Conservation (phyloP, 129 eudicot species). For the Erigeron canadensis region DNA sequence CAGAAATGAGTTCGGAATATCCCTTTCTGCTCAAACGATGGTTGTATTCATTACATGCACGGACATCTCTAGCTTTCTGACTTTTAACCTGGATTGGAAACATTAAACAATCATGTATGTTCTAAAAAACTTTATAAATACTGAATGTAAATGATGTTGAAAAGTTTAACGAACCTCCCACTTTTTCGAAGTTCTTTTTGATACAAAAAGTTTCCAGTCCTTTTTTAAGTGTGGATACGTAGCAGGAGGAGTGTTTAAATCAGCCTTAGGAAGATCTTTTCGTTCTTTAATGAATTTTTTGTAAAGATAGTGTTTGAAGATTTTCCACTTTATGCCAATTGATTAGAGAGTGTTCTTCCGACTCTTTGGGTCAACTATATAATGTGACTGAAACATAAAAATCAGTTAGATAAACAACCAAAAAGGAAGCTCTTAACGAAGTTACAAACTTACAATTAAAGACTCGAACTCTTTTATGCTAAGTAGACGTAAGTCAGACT, state of each 20-base stretch:
- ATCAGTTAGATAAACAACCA: no score
- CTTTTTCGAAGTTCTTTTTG: background rate
- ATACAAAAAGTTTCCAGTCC: constrained; percentile 8
- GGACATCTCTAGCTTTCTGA: background rate
- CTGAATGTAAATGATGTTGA: background rate
- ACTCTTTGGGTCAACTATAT: background rate
- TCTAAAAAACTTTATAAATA: background rate
- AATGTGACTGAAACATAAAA: background rate
- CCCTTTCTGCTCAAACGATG: constrained; percentile 16
- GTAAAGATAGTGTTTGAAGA: background rate
- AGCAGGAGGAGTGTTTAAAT: background rate
- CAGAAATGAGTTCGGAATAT: background rate
- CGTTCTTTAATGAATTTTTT: background rate
- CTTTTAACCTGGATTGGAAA: constrained; percentile 2
- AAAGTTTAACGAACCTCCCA: constrained; percentile 11
- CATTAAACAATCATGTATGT: background rate
- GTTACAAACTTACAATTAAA: no score
- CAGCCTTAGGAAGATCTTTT: background rate
- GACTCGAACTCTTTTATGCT: no score
- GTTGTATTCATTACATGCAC: background rate
- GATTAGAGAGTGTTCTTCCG: background rate
- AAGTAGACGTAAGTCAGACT: no score
- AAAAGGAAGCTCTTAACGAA: no score
- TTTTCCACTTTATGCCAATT: background rate
- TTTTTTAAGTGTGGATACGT: background rate